Evolutionary conservation across 257 asterid species (phyloP), one percentile per base, ranked within the genome.

Genomic region (Lavandula angustifolia): DNA sequence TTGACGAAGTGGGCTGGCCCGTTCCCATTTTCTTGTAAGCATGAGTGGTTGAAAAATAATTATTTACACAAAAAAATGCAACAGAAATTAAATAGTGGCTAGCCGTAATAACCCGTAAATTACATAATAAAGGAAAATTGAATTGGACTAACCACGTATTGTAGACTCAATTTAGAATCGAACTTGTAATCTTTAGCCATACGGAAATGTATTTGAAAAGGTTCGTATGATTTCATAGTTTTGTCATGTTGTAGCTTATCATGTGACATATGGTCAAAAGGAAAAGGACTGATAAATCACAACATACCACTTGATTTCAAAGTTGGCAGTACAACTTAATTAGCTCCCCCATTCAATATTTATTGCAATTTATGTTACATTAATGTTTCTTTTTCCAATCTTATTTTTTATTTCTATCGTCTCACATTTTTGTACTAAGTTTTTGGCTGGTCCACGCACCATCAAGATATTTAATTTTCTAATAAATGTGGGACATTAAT

Each of bases 341-440:
- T 47, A 16, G 52, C 53, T n/a, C 14, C 14, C 14, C 58, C 69
- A 29, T 62, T 51, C 66, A 56, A 40, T 51, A 64, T 68, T 68
- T 64, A 69, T 55, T 57, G 60, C 71, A 63, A 69, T 66, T 60
- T 59, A 73, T 60, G 66, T 43, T 67, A 22, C 55, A 67, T 73
- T 11, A 22, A 18, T 57, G 14, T 16, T 33, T 52, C 43, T 52
- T 7, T 62, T 62, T 9, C n/a, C 46, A 12, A 40, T 7, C 9
- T 18, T 9, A 4, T 13, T 13, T 13, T 47, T 22, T 14, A 4
- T 13, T 14, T 7, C 6, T 7, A 27, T 40, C 16, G 18, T 8
- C 18, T 61, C 18, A 38, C 8, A 38, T 68, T 58, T 68, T 53
- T 13, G 22, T 22, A 22, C 2, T 22, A 44, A 6, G 44, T 46